Evolutionary conservation across 2,329 filamentous ascomycete genomes (phyloP).

Genomic region (Sporothrix brunneoviolacea): DNA sequence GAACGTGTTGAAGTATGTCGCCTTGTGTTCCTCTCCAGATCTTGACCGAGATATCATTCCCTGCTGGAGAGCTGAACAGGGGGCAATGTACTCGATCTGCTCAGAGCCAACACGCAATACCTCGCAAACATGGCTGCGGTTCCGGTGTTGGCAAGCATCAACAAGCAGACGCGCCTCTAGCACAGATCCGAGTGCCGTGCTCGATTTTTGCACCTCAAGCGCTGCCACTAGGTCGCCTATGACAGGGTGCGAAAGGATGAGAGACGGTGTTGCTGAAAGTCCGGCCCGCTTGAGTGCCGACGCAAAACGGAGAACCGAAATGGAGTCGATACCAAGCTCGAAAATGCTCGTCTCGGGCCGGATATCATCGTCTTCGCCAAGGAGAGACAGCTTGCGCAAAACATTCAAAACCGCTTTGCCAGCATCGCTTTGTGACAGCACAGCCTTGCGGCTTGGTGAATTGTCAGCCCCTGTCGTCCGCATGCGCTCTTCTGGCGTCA

Average conservation of each 20-base stretch:
- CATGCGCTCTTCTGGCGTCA: slow-evolving; percentile 58
- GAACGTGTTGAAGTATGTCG: slow-evolving; percentile 73
- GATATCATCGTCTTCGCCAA: slow-evolving; percentile 37
- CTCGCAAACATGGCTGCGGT: slow-evolving; percentile 46
- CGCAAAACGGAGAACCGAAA: slow-evolving; percentile 69
- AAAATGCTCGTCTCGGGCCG: slow-evolving; percentile 62
- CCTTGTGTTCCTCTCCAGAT: slow-evolving; percentile 37
- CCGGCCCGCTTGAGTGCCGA: slow-evolving; percentile 57
- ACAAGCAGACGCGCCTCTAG: slow-evolving; percentile 54
- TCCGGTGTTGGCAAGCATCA: slow-evolving; percentile 56
- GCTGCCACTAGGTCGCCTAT: slow-evolving; percentile 40
- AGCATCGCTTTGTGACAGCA: not conserved
- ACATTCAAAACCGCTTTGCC: slow-evolving; percentile 22
- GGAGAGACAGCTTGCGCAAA: slow-evolving; percentile 46
- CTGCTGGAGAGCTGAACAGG: slow-evolving; percentile 80
- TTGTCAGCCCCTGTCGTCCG: slow-evolving; percentile 43
- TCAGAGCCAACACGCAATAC: slow-evolving; percentile 42
- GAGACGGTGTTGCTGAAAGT: slow-evolving; percentile 57
- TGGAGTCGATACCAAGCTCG: slow-evolving; percentile 81
- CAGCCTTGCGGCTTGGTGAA: not conserved
- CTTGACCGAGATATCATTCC: slow-evolving; percentile 73
- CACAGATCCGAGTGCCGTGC: slow-evolving; percentile 20
- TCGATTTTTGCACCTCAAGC: slow-evolving; percentile 21
- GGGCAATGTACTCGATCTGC: slow-evolving; percentile 66
- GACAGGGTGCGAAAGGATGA: slow-evolving; percentile 58